Evolutionary conservation across 2,329 filamentous ascomycete genomes (phyloP), one percentile per base, ranked within the genome.

Genomic region (Aureobasidium zeae): DNA sequence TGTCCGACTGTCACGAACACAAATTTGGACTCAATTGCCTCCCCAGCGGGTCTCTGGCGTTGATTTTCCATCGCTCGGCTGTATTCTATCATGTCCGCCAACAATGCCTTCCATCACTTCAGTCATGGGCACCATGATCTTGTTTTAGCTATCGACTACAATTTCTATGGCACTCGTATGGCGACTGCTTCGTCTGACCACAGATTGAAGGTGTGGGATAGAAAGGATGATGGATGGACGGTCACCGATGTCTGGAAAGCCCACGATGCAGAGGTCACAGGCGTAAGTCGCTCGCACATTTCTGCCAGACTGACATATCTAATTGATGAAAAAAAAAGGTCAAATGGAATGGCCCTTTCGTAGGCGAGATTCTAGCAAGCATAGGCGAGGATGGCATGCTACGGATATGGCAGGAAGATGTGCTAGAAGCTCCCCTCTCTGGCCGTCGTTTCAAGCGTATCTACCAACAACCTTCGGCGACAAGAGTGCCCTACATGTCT

Each of bases 331-430:
- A 16, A 7, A 13, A 36, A 4, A 57, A 89, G 85, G 79, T 94
- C 44, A 86, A 91, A 71, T 96, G 89, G 88, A 84, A 94, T 46
- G 86, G 87, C 1, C 84, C 87, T 0, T 89, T 85, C 50, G 80
- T 91, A 48, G 91, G 91, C 53, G 86, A 91, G 58, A 77, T 94
- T 55, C 71, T 96, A 53, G 88, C 82, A 45, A 94, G 84, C 43
- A 83, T 95, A 48, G 86, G 85, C 50, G 83, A 89, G 56, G 89
- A 95, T 56, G 86, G 89, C 56, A 81, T 81, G 61, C 86, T 93
- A 69, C 86, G 87, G 60, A 73, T 96, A 51, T 96, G 89, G 89
- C 81, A 84, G 48, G 89, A 95, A 66, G 86, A 95, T 63, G 79
- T 83, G 12, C 83, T 81, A 1, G 83, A 91, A 36, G 73, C 83